Percentiles rank a stretch among this genome's conserved stretches.
phyloP scores from a whole-genome alignment of 1,139 yeast species.

The Debaryomyces singareniensis region DNA sequence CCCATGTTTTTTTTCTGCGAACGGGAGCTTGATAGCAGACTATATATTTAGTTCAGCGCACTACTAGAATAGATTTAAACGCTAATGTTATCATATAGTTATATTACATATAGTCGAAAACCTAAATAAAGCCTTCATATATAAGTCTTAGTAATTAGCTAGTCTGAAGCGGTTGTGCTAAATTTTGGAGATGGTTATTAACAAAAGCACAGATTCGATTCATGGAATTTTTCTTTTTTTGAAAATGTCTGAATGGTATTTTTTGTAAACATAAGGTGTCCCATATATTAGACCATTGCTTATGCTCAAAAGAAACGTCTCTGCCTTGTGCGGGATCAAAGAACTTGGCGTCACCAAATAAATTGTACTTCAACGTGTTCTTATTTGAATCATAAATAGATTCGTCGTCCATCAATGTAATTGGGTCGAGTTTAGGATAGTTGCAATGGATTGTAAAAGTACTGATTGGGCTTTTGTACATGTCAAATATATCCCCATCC shows the following conservation, averaged over 20 bases:
- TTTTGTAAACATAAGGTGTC: conserved; percentile 22
- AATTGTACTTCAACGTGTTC: conserved; percentile 20
- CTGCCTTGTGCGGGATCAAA: conserved; percentile 3
- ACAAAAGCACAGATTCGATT: too few relatives aligned
- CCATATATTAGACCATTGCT: conserved; percentile 29
- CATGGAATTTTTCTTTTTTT: too few relatives aligned
- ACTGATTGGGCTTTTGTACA: conserved; percentile 11
- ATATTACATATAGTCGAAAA: too few relatives aligned
- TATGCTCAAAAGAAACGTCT: conserved; percentile 25
- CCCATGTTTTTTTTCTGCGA: too few relatives aligned
- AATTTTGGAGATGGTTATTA: too few relatives aligned
- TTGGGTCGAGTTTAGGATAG: conserved; percentile 33
- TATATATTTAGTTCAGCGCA: too few relatives aligned
- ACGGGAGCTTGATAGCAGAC: too few relatives aligned
- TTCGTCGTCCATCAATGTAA: conserved; percentile 16
- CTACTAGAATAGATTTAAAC: too few relatives aligned
- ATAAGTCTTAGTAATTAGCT: too few relatives aligned
- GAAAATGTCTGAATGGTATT: conserved; percentile 21
- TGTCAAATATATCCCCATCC: neutral
- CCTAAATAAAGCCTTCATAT: too few relatives aligned
- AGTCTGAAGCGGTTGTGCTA: too few relatives aligned
- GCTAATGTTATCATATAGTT: too few relatives aligned
- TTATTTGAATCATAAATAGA: conserved; percentile 21
- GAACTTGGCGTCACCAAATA: conserved; percentile 24
- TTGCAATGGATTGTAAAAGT: conserved; percentile 33